phyloP scores from a whole-genome alignment of 1,139 yeast species.

The Magnusiomyces ingens region DNA sequence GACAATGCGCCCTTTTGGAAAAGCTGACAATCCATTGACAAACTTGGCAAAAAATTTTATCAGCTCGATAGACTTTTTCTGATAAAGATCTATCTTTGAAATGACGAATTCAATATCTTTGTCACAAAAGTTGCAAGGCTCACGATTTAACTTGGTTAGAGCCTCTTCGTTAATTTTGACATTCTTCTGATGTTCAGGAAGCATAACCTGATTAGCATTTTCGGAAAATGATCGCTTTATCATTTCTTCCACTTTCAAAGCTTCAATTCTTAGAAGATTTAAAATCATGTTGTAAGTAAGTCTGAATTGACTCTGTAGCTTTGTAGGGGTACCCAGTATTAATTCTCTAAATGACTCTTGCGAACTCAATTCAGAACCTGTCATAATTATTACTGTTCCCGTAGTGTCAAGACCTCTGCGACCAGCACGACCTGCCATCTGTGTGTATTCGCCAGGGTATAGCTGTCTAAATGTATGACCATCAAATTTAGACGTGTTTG shows the following conservation, averaged over 20 bases:
- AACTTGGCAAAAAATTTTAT: conserved; percentile 42
- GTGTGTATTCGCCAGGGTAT: conserved; percentile 94
- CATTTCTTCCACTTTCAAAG: conserved; percentile 93
- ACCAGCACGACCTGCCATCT: conserved; percentile 99
- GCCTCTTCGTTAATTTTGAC: conserved; percentile 49
- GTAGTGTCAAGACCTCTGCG: conserved; percentile 91
- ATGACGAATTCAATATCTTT: conserved; percentile 42
- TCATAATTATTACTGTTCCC: conserved; percentile 95
- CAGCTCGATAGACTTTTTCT: conserved; percentile 40
- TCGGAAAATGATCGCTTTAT: conserved; percentile 93
- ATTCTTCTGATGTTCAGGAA: conserved; percentile 78
- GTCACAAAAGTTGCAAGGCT: conserved; percentile 36
- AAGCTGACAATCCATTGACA: conserved; percentile 42
- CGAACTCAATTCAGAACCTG: conserved; percentile 25
- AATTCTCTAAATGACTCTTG: conserved; percentile 73
- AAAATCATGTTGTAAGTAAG: conserved; percentile 93
- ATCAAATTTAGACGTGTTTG: conserved; percentile 81
- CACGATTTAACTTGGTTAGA: conserved; percentile 39
- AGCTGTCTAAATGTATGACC: conserved; percentile 76
- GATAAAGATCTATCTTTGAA: conserved; percentile 42
- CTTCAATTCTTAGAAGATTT: conserved; percentile 85
- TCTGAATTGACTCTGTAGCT: conserved; percentile 83
- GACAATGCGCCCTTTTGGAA: conserved; percentile 54
- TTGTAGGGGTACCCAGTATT: conserved; percentile 81
- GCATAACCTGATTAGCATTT: conserved; percentile 72